Evolutionary conservation across 495 filamentous ascomycete species (phyloP), one percentile per base, ranked within the genome.

Genomic region (Neurospora hispaniola): DNA sequence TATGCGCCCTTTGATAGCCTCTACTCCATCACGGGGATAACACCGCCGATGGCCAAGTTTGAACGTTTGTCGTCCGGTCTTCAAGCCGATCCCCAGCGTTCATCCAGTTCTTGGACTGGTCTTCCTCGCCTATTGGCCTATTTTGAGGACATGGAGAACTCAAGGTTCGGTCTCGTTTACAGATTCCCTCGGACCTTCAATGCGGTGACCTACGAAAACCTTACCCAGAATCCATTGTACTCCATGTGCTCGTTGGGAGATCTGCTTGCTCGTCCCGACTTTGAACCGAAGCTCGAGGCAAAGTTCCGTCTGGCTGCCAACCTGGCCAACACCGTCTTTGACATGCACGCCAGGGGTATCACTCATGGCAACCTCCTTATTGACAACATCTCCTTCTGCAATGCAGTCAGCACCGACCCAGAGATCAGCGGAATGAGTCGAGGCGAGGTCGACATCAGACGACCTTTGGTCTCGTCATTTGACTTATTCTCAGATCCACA

Each of bases 291-390:
- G 73, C 77, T 88, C 5, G 94, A 98, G 78, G 92, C 92, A 71
- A 91, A 94, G 69, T 97, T 94, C 78, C 89, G 92, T 16, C 85
- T 98, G 43, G 94, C 93, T 0, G 89, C 93, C 70, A 93, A 94
- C 75, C 85, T 97, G 10, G 86, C 89, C 42, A 91, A 90, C 79
- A 91, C 91, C 18, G 85, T 94, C 66, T 88, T 93, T 62, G 90
- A 93, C 70, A 79, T 97, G 75, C 89, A 95, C 78, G 90, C 89
- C 27, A 88, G 92, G 71, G 91, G 90, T 18, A 85, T 93, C 59
- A 88, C 91, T 1, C 94, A 97, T 81, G 89, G 92, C 20, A 93
- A 94, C 74, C 89, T 98, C 72, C 90, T 89, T 75, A 91, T 90
- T 79, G 89, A 88, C 76, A 96, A 94, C 75, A 86, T 98, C 69